These are phyloP conservation scores for Plasmodium gonderi DNA, from an alignment of 169 alveolate species.

Conservation along the genomic window DNA sequence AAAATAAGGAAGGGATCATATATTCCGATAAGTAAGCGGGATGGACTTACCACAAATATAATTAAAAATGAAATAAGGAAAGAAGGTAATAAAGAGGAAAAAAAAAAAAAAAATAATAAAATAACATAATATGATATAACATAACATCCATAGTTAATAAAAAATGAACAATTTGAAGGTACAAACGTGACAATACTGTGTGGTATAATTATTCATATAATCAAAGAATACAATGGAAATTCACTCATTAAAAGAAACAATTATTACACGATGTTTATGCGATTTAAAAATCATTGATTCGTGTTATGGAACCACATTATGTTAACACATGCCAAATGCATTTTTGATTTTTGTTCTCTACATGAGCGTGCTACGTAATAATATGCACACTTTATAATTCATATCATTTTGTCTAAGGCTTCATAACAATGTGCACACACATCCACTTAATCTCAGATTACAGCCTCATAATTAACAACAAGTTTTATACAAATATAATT, in stretches of 20 bases:
- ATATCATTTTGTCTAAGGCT: too few species aligned
- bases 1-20: background rate
- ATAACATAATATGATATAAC: background rate
- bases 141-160: background rate
- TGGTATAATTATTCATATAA: background rate
- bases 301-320: too few species aligned
- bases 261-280: too few species aligned
- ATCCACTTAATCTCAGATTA: constrained; percentile 24
- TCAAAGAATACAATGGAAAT: too few species aligned
- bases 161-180: background rate
- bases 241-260: too few species aligned
- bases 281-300: too few species aligned
- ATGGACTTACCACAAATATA: constrained; percentile 8
- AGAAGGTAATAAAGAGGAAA: constrained; percentile 19
- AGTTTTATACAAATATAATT: constrained; percentile 54
- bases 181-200: background rate
- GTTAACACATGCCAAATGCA: too few species aligned
- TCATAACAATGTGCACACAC: too few species aligned
- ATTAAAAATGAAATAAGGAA: constrained; percentile 49
- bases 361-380: too few species aligned
- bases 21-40: background rate
- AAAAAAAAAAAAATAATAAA: background rate
- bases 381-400: too few species aligned
- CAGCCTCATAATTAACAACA: constrained; percentile 33
- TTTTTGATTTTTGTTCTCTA: too few species aligned